Evolutionary conservation across 1,139 yeast genomes (phyloP), one percentile per base, ranked within the genome.

Genomic region (Magnusiomyces suaveolens): DNA sequence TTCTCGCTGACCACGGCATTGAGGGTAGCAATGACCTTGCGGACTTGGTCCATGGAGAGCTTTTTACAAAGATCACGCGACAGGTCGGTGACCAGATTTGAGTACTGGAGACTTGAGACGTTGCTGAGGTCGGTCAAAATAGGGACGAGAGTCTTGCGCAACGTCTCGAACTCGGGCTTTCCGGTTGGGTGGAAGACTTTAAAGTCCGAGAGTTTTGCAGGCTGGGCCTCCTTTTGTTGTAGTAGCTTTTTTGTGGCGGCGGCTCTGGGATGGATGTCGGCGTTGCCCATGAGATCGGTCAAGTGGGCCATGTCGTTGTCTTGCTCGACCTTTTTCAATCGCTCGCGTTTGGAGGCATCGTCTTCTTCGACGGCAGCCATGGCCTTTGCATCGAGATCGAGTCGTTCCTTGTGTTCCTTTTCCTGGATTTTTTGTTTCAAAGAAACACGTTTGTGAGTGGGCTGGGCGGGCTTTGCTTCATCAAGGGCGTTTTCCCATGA

Each of bases 241-340:
- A n/a, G 41, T 43, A 92, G 92, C 41, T 70, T 64, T 32, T 70
- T 71, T 14, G 32, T 4, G 3, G 43, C 43, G 3, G 18, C 23
- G 52, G 76, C 72, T 54, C 72, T 72, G 52, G 81, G 79, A 61
- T 78, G 75, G 66, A 75, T 75, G 60, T 79, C 76, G 53, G 65
- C 84, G 36, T 89, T 90, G 39, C 92, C 96, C 66, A 92, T 88
- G 64, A 92, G 76, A 64, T 88, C 95, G 29, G 96, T 92, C 25
- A 97, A 97, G 67, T 87, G 86, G 71, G 85, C 87, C 71, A 92
- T 76, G 73, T 92, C 98, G 38, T 95, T 81, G 51, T 81, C 83
- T 57, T 87, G 67, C 72, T 92, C 95, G 20, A 92, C 95, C 67
- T 84, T 75, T 66, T 77, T 84, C 69, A 86, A 75, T 69, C 89